phyloP scores from a whole-genome alignment of 2,329 filamentous ascomycete species.

The Diplodia sapinea region DNA sequence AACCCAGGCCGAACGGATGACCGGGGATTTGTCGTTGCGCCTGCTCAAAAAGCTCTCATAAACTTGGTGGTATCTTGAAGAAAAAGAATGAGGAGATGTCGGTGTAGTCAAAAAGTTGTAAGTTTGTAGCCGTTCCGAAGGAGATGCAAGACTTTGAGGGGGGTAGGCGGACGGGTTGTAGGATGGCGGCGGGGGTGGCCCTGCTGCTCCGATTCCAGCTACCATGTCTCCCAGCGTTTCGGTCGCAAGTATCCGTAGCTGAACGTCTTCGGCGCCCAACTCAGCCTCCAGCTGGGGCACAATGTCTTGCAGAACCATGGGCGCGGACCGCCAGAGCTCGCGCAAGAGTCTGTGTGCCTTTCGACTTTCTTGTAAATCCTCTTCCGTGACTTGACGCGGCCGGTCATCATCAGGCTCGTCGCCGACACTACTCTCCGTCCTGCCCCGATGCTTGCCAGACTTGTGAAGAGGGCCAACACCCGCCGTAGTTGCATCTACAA shows the following conservation, averaged over 20 bases:
- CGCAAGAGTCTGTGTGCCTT: constrained; percentile 90
- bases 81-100: constrained; percentile 86
- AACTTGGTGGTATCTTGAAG: constrained; percentile 76
- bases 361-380: constrained; percentile 83
- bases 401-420: constrained; percentile 54
- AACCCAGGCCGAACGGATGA: constrained; percentile 86
- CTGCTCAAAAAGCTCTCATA: constrained; percentile 87
- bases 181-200: constrained; percentile 72
- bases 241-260: constrained; percentile 84
- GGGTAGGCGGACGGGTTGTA: constrained; percentile 87
- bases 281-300: constrained; percentile 93
- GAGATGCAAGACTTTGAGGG: constrained; percentile 63
- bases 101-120: constrained; percentile 77
- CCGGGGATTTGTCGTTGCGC: constrained; percentile 81
- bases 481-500: constrained; percentile 74
- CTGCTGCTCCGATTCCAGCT: constrained; percentile 88
- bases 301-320: constrained; percentile 87
- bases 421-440: constrained; percentile 40
- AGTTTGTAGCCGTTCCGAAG: constrained; percentile 41
- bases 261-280: constrained; percentile 84
- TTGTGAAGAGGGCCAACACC: constrained; percentile 54
- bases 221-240: constrained; percentile 96
- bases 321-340: constrained; percentile 92
- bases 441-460: constrained; percentile 45
- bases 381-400: constrained; percentile 71